phyloP scores from a whole-genome alignment of 176 grass and related monocot genomes.

The Panicum miliaceum region DNA sequence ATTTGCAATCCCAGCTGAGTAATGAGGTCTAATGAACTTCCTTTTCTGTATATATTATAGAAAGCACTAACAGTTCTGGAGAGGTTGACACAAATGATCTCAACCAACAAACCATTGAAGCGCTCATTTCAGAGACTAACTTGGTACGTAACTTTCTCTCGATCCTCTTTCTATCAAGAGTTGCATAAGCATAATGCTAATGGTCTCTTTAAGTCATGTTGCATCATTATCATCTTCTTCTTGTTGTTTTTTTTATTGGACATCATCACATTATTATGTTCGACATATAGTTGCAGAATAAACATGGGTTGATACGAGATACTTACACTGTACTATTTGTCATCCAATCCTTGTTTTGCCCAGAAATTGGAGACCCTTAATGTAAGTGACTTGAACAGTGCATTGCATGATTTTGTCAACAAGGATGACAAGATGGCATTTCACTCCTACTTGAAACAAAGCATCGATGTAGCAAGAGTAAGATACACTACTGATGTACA shows the following conservation, averaged over 20 bases:
- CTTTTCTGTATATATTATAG: constrained; percentile 44
- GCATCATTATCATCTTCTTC: background rate
- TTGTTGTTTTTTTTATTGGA: background rate
- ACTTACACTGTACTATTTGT: background rate
- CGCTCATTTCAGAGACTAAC: constrained; percentile 71
- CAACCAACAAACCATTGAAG: constrained; percentile 71
- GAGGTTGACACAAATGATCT: constrained; percentile 61
- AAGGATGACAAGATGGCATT: constrained; percentile 71
- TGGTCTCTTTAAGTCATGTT: background rate
- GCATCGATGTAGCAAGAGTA: constrained; percentile 63
- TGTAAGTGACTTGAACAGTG: constrained; percentile 64
- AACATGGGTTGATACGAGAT: background rate
- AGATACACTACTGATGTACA: constrained; percentile 19
- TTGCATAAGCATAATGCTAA: background rate
- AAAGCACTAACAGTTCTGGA: constrained; percentile 42
- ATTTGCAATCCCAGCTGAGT: background rate
- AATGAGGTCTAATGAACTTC: constrained; percentile 27
- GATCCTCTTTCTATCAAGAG: background rate
- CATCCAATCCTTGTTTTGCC: constrained; percentile 37
- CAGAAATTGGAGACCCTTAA: constrained; percentile 77
- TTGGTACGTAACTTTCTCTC: constrained; percentile 48
- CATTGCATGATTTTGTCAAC: constrained; percentile 78
- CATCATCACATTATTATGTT: background rate
- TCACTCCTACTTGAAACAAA: constrained; percentile 59
- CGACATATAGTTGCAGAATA: background rate